Percentiles rank a stretch among this genome's conserved stretches.
These are phyloP conservation scores for Yueomyces sinensis DNA, from an alignment of 805 yeast species.

Conservation along the genomic window DNA sequence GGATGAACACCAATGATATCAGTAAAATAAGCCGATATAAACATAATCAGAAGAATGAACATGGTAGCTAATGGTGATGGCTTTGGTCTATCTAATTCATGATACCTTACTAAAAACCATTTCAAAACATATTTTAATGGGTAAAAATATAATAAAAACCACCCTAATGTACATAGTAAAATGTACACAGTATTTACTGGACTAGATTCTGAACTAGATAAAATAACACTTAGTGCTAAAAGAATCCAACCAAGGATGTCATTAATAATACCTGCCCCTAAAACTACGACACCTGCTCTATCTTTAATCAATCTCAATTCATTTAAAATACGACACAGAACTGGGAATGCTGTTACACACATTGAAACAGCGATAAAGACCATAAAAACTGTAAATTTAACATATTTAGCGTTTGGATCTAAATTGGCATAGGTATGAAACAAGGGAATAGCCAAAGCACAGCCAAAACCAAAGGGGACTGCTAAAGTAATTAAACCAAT, in stretches of 20 bases:
- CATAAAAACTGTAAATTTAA: slow-evolving; percentile 61
- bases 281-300: slow-evolving; percentile 58
- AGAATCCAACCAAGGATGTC: slow-evolving; percentile 75
- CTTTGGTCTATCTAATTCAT: slow-evolving; percentile 43
- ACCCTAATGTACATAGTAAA: slow-evolving; percentile 49
- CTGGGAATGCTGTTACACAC: slow-evolving; percentile 81
- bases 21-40: slow-evolving; percentile 62
- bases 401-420: slow-evolving; percentile 18
- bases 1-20: slow-evolving; percentile 81
- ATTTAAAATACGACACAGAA: slow-evolving; percentile 62
- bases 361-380: slow-evolving; percentile 74
- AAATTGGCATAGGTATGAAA: slow-evolving; percentile 39
- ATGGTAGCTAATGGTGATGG: slow-evolving; percentile 53
- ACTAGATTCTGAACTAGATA: slow-evolving; percentile 52
- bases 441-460: slow-evolving; percentile 54
- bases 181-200: slow-evolving; percentile 63
- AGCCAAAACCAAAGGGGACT: slow-evolving; percentile 70
- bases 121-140: slow-evolving; percentile 42
- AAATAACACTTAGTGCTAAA: slow-evolving; percentile 60
- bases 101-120: slow-evolving; percentile 34
- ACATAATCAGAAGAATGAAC: slow-evolving; percentile 40
- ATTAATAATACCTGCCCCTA: slow-evolving; percentile 73
- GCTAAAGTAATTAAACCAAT: slow-evolving; percentile 67
- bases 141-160: slow-evolving; percentile 48
- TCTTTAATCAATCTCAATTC: slow-evolving; percentile 59